phyloP scores from a whole-genome alignment of 352 stramenopile genomes.

The Globisporangium mamillatum region DNA sequence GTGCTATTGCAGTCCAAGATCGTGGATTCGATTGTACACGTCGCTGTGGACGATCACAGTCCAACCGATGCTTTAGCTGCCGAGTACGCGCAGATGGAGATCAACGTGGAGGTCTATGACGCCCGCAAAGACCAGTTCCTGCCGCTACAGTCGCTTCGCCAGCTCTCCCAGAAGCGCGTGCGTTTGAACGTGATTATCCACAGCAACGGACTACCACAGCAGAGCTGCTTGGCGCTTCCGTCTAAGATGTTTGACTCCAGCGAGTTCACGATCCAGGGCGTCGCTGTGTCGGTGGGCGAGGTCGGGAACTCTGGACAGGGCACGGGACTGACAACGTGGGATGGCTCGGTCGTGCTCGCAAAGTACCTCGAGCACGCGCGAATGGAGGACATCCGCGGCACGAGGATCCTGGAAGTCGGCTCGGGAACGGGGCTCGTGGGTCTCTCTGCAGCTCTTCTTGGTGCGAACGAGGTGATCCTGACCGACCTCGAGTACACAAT shows the following conservation, averaged over 20 bases:
- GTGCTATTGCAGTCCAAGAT: slow-evolving; percentile 4
- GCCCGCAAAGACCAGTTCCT: slow-evolving; percentile 32
- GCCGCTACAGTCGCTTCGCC: slow-evolving; percentile 21
- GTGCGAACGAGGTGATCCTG: slow-evolving; percentile 70
- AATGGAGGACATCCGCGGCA: slow-evolving; percentile 26
- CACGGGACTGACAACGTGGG: slow-evolving; percentile 89
- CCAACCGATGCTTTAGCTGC: neutral
- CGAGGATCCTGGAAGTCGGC: slow-evolving; percentile 77
- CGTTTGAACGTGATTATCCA: slow-evolving; percentile 43
- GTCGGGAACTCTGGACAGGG: slow-evolving; percentile 80
- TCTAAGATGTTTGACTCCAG: slow-evolving; percentile 52
- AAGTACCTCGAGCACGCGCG: slow-evolving; percentile 85
- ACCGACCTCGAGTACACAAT: slow-evolving; percentile 89
- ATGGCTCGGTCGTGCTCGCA: slow-evolving; percentile 88
- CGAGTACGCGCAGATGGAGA: slow-evolving; percentile 15
- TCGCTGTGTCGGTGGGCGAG: slow-evolving; percentile 50
- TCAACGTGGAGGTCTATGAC: slow-evolving; percentile 44
- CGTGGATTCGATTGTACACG: neutral
- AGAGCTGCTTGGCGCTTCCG: slow-evolving; percentile 44
- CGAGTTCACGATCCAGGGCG: slow-evolving; percentile 57
- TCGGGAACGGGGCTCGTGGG: slow-evolving; percentile 85
- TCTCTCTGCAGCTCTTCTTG: slow-evolving; percentile 73
- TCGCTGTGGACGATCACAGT: neutral
- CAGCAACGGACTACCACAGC: slow-evolving; percentile 8
- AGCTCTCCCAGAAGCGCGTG: slow-evolving; percentile 25